These are phyloP conservation scores for Hemileccinum rubropunctum DNA, from an alignment of 768 basidiomycete species.

Conservation along the genomic window DNA sequence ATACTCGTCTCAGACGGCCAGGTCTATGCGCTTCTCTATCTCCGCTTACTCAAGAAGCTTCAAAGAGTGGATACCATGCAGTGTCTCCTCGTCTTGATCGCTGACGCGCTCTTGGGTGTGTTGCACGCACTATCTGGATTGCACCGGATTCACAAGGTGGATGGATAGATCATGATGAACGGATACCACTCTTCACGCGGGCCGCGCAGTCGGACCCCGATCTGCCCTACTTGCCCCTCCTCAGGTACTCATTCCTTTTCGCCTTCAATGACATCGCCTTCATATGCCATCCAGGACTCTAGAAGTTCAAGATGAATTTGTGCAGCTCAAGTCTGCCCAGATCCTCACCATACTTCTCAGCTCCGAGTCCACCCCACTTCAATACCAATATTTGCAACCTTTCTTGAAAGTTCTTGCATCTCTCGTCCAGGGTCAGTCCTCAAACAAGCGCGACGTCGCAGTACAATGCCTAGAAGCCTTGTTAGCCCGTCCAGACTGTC, in stretches of 20 bases:
- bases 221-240: constrained; percentile 75
- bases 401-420: constrained; percentile 59
- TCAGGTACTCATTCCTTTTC: constrained; percentile 48
- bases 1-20: constrained; percentile 79
- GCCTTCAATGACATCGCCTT: constrained; percentile 3
- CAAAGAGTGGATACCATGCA: constrained; percentile 86
- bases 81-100: constrained; percentile 80
- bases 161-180: constrained; percentile 77
- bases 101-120: constrained; percentile 81
- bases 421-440: constrained; percentile 56
- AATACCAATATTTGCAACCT: constrained; percentile 51
- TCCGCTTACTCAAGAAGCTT: constrained; percentile 83
- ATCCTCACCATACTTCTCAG: constrained; percentile 84
- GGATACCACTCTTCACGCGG: constrained; percentile 71
- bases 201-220: constrained; percentile 68
- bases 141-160: neutral
- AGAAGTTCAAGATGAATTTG: constrained; percentile 88
- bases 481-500: constrained; percentile 75
- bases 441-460: constrained; percentile 80
- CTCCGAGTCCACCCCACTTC: constrained; percentile 48
- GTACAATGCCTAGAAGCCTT: constrained; percentile 90
- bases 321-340: constrained; percentile 87
- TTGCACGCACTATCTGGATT: constrained; percentile 3
- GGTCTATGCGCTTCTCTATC: constrained; percentile 84
- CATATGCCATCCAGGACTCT: constrained; percentile 52